Evolutionary conservation across 1,284 basidiomycete genomes (phyloP).

Genomic region (Ustilago shanxiensis): DNA sequence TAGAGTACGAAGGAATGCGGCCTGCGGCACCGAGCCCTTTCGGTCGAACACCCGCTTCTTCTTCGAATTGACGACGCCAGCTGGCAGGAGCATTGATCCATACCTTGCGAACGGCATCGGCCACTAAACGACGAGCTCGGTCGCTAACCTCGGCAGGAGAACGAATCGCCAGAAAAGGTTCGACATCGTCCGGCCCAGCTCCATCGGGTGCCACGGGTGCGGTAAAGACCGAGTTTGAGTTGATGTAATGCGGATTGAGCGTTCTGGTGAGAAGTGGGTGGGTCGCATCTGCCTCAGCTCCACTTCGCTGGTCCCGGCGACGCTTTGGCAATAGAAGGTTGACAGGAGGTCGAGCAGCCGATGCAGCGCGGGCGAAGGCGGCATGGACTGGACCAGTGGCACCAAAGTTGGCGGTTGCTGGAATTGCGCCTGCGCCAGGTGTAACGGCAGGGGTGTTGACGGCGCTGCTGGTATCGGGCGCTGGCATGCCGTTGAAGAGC

Average conservation of each 20-base stretch:
- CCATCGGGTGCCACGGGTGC: slow-evolving; percentile 58
- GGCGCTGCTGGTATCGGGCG: slow-evolving; percentile 60
- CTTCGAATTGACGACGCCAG: slow-evolving; percentile 65
- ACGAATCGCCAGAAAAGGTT: slow-evolving; percentile 66
- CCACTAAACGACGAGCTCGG: slow-evolving; percentile 62
- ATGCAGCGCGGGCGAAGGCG: slow-evolving; percentile 57
- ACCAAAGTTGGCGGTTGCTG: slow-evolving; percentile 47
- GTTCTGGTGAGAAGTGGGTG: slow-evolving; percentile 28
- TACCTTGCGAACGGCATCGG: slow-evolving; percentile 64
- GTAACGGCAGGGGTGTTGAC: slow-evolving; percentile 65
- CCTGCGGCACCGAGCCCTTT: slow-evolving; percentile 10
- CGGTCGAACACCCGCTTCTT: slow-evolving; percentile 46
- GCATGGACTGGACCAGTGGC: slow-evolving; percentile 52
- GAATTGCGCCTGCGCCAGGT: slow-evolving; percentile 51
- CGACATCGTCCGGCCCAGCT: slow-evolving; percentile 48
- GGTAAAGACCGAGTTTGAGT: slow-evolving; percentile 53
- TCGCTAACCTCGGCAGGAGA: slow-evolving; percentile 61
- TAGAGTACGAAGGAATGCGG: slow-evolving; percentile 20
- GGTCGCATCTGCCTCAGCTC: neutral
- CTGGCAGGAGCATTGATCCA: slow-evolving; percentile 66
- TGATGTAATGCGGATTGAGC: slow-evolving; percentile 39
- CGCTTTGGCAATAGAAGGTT: slow-evolving; percentile 49
- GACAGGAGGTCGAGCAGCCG: slow-evolving; percentile 49
- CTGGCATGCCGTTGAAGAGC: slow-evolving; percentile 59
- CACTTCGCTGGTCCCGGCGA: slow-evolving; percentile 13